Percentiles rank a stretch among this genome's conserved stretches.
These are phyloP conservation scores for Monarda citriodora DNA, from an alignment of 305 asterid species.

Conservation along the genomic window DNA sequence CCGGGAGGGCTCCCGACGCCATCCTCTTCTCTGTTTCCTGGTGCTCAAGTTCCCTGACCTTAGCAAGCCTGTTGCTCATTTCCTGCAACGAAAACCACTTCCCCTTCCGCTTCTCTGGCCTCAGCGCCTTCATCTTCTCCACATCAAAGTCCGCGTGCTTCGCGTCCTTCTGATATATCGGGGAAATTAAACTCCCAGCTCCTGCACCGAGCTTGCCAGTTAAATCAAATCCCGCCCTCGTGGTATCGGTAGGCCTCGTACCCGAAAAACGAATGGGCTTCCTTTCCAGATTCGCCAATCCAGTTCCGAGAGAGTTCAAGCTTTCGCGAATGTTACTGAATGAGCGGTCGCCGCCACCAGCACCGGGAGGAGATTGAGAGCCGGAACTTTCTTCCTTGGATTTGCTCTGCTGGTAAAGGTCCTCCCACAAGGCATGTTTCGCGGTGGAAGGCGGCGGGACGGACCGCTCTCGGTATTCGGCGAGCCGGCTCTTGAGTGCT, in stretches of 20 bases:
- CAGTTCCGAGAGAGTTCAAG: slow-evolving; percentile 6
- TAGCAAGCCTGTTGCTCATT: slow-evolving; percentile 55
- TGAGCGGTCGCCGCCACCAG: not conserved
- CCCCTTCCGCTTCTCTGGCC: slow-evolving; percentile 59
- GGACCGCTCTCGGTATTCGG: slow-evolving; percentile 37
- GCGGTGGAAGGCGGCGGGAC: slow-evolving; percentile 17
- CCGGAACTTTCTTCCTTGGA: slow-evolving; percentile 9
- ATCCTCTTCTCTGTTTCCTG: not conserved
- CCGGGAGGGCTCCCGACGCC: not conserved
- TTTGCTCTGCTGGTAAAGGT: slow-evolving; percentile 25
- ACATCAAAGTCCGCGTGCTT: slow-evolving; percentile 39
- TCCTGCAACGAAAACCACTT: slow-evolving; percentile 72
- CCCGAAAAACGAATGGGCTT: slow-evolving; percentile 2
- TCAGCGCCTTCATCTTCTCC: slow-evolving; percentile 45
- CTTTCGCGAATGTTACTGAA: slow-evolving; percentile 19
- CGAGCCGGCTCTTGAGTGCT: slow-evolving; percentile 30
- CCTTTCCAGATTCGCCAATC: slow-evolving; percentile 5
- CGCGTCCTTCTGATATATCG: slow-evolving; percentile 19
- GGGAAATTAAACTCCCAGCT: not conserved
- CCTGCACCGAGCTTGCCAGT: slow-evolving; percentile 23
- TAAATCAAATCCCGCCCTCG: slow-evolving; percentile 17
- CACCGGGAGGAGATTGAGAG: not conserved
- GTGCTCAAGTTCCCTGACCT: slow-evolving; percentile 40
- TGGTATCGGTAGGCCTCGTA: slow-evolving; percentile 16
- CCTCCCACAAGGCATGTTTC: slow-evolving; percentile 20